These are phyloP conservation scores for Tilletia setariae DNA, from an alignment of 1,284 basidiomycete species.

Conservation along the genomic window DNA sequence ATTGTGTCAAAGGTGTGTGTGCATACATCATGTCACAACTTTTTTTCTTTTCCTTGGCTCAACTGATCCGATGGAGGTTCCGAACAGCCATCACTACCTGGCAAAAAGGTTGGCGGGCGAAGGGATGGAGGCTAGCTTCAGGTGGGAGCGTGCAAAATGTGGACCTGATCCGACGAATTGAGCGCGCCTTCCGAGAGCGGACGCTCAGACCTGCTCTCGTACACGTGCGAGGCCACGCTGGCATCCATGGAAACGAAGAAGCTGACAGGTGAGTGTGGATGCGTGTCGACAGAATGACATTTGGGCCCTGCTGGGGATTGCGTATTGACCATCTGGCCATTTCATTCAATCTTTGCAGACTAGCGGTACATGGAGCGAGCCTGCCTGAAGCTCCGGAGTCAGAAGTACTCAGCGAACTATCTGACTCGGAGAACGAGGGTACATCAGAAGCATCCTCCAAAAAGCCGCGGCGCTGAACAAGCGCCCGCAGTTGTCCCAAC, in stretches of 20 bases:
- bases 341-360: neutral
- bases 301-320: too few species aligned
- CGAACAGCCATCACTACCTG: slow-evolving; percentile 64
- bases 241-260: slow-evolving; percentile 71
- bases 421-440: neutral
- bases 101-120: slow-evolving; percentile 65
- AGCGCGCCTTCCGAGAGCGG: slow-evolving; percentile 27
- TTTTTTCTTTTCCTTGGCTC: too few species aligned
- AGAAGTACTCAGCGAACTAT: slow-evolving; percentile 1
- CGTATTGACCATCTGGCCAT: neutral
- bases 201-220: slow-evolving; percentile 56
- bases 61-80: neutral
- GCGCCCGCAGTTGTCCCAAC: too few species aligned
- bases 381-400: neutral
- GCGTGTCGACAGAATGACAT: neutral
- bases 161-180: slow-evolving; percentile 64
- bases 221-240: slow-evolving; percentile 70
- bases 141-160: slow-evolving; percentile 66
- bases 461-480: neutral
- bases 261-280: slow-evolving; percentile 61
- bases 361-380: slow-evolving; percentile 24
- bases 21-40: too few species aligned
- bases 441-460: neutral
- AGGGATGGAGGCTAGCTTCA: slow-evolving; percentile 59
- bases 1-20: slow-evolving; percentile 62